Evolutionary conservation across 2,329 filamentous ascomycete genomes (phyloP), one percentile per base, ranked within the genome.

Genomic region (Didymella segeticola): DNA sequence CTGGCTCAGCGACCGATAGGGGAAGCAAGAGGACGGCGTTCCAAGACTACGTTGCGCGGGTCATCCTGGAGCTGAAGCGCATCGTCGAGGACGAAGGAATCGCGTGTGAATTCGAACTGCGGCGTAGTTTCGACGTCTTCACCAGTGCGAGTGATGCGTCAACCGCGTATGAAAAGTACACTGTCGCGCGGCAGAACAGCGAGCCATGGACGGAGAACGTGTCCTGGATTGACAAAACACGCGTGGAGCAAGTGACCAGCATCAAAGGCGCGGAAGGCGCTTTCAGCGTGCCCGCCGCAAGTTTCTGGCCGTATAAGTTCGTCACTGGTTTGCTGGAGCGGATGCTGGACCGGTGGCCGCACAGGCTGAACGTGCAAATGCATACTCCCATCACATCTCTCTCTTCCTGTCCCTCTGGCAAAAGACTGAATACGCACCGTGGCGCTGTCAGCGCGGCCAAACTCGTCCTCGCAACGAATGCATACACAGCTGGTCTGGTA

Each of bases 301-400:
- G 53, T 6, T 56, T 66, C 22, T 67, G 66, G 66, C 67, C 66
- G 12, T 71, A 71, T 47, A 68, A 67, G 42, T 63, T 71, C 41
- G 67, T 67, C n/a, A 60, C 63, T 3, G 49, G 58, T 17, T 43
- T 70, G 9, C 47, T 69, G 2, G 54, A 53, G 11, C 36, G 58
- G 4, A 43, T 68, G 41, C 20, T 64, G 1, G 11, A 38, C 10
- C 49, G 58, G 5, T 62, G 61, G 48, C 56, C 55, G 9, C 30
- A 38, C 5, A 30, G 47, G 17, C 34, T 66, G 2, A 70, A 68
- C 37, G 53, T 70, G 12, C 67, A 71, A 45, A 71, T 62, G 23
- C 58, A 47, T n/a, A 69, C 63, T 12, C 55, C 59, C 9, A 61
- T 67, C 5, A 51, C 47, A 5, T 34, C 23, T 23, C 43, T 61